Conservation (phyloP, 2,329 filamentous ascomycete genomes). For the Sphaerulina populicola region DNA sequence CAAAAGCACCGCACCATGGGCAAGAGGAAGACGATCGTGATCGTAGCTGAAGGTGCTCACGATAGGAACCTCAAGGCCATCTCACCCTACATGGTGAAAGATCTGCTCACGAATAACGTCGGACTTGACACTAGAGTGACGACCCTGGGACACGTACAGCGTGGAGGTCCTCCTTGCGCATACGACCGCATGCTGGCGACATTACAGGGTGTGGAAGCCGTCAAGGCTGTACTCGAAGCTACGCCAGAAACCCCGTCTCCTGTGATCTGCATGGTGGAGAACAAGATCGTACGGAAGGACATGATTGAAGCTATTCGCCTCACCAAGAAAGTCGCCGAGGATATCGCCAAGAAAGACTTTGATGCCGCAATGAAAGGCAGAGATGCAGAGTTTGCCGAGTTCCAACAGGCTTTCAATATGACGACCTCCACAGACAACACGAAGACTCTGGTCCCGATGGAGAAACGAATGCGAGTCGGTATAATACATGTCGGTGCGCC, state of each 20-base stretch:
- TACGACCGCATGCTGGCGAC: conserved; percentile 93
- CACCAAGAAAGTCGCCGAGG: conserved; percentile 74
- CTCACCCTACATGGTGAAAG: conserved; percentile 69
- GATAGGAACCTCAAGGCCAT: conserved; percentile 80
- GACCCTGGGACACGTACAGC: conserved; percentile 92
- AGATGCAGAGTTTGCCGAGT: conserved; percentile 88
- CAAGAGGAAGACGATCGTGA: conserved; percentile 96
- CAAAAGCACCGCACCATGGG: conserved; percentile 73
- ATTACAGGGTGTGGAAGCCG: conserved; percentile 86
- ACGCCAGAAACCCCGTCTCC: conserved; percentile 83
- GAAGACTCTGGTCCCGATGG: conserved; percentile 56
- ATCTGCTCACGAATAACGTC: conserved; percentile 73
- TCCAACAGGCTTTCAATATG: conserved; percentile 82
- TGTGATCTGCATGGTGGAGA: conserved; percentile 94
- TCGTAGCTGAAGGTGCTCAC: conserved; percentile 90
- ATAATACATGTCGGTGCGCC: conserved; percentile 96
- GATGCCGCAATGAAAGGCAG: conserved; percentile 77
- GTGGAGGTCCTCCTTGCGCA: conserved; percentile 82
- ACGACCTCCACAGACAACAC: conserved; percentile 76
- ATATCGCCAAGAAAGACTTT: conserved; percentile 80
- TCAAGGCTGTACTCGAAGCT: conserved; percentile 81
- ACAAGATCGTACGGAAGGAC: conserved; percentile 88
- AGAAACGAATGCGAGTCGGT: conserved; percentile 83
- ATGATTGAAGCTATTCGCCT: conserved; percentile 80
- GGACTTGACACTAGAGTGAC: conserved; percentile 88